Percentiles rank a stretch among this genome's conserved stretches.
Conservation (phyloP, 306 rosid genomes). For the Vigna unguiculata region DNA sequence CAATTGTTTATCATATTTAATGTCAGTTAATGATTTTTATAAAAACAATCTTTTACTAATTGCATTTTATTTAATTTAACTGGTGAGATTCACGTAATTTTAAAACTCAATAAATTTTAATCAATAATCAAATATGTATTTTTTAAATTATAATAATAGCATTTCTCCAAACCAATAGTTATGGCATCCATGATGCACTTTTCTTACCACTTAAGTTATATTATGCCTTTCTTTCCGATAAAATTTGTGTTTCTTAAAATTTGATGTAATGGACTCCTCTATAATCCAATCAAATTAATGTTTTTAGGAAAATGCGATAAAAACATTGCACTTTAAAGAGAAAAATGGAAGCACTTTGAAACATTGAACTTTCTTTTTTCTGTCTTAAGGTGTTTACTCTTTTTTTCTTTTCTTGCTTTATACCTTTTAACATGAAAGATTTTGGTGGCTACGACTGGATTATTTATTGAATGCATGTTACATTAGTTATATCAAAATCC, state of each 20-base stretch:
- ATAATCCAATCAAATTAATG: neutral
- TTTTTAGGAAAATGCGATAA: neutral
- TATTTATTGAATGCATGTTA: neutral
- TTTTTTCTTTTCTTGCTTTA: constrained; percentile 7
- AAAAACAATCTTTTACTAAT: neutral
- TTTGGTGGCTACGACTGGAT: neutral
- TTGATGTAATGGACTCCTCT: neutral
- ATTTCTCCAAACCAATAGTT: neutral
- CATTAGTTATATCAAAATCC: neutral
- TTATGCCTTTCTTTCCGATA: neutral
- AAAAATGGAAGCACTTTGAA: constrained; percentile 16
- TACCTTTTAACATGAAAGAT: constrained; percentile 31
- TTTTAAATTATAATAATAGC: neutral
- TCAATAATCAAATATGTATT: neutral
- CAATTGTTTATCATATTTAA: no score
- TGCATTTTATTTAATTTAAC: neutral
- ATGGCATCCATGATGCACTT: neutral
- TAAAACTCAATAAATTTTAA: neutral
- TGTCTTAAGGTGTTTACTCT: neutral
- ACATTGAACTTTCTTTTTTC: neutral
- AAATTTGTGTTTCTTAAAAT: neutral
- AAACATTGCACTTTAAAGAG: constrained; percentile 14
- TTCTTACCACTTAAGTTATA: constrained; percentile 38
- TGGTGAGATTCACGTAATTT: neutral
- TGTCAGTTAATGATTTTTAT: neutral